phyloP scores from a whole-genome alignment of 1,284 basidiomycete species.

The Anthracocystis walkeri region DNA sequence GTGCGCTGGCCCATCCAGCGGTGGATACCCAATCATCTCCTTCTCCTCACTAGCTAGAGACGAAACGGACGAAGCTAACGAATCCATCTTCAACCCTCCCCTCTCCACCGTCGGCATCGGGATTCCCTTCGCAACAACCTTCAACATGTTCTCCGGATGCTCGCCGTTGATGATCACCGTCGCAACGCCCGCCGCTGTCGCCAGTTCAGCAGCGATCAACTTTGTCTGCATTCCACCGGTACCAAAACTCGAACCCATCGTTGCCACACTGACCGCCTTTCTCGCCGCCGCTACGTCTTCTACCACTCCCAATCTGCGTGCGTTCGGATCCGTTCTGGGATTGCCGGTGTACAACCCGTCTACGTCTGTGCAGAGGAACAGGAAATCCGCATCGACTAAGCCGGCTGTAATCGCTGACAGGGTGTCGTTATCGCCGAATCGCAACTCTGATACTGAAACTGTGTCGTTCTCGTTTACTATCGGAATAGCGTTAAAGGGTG shows the following conservation, averaged over 20 bases:
- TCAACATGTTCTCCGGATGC: slow-evolving; percentile 81
- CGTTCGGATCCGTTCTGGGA: slow-evolving; percentile 86
- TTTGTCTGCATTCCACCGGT: slow-evolving; percentile 99
- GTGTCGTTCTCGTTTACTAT: slow-evolving; percentile 70
- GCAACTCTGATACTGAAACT: slow-evolving; percentile 79
- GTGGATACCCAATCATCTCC: slow-evolving; percentile 50
- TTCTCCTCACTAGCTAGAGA: slow-evolving; percentile 39
- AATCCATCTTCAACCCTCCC: slow-evolving; percentile 24
- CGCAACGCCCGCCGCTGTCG: slow-evolving; percentile 93
- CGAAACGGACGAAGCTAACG: slow-evolving; percentile 48
- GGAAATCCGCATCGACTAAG: slow-evolving; percentile 96
- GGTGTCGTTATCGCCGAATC: slow-evolving; percentile 99
- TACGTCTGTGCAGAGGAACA: slow-evolving; percentile 96
- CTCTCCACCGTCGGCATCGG: slow-evolving; percentile 8
- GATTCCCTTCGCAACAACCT: slow-evolving; percentile 76
- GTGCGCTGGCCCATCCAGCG: slow-evolving; percentile 76
- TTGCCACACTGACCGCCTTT: slow-evolving; percentile 86
- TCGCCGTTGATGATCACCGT: slow-evolving; percentile 79
- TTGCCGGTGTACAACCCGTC: slow-evolving; percentile 96
- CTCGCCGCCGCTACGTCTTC: slow-evolving; percentile 85
- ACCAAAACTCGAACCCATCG: slow-evolving; percentile 89
- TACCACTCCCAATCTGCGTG: slow-evolving; percentile 84
- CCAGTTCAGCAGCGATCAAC: slow-evolving; percentile 96
- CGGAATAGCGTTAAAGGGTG: slow-evolving; percentile 62
- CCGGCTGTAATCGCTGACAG: slow-evolving; percentile 95